Base-by-base conservation (phyloP, 805 yeast species). In the Pichia exigua region DNA sequence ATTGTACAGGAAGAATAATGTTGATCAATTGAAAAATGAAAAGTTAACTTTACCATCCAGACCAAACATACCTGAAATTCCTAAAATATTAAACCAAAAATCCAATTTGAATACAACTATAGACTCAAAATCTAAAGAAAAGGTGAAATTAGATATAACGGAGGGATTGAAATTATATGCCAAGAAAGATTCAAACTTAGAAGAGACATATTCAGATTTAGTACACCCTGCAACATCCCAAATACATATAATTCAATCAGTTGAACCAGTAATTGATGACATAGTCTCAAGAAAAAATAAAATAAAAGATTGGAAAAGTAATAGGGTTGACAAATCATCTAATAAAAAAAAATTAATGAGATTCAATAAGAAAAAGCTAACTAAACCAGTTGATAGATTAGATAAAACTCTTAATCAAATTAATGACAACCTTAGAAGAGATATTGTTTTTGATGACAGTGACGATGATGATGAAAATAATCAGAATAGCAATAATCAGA, bases 271-370 rank as follows among this genome's bases (percentile, higher is more conserved):
- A 11, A 24, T 18, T n/a, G 20, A 22, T 42, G 32, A 42, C 7
- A 40, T 40, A 3, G 20, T 40, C 8, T 20, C 42, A 40, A 71
- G 88, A 49, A 76, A 76, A 54, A 81, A 78, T 54, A 76, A 74
- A 57, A 61, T 82, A 46, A 79, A 78, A 7, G 75, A 75, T 44
- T 84, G 88, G 88, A 81, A 41, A 18, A 35, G 17, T 9, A 35
- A 26, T 12, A 42, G 24, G 20, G 7, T 40, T 21, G 42, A 47
- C n/a, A 44, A 44, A 21, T 6, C 42, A 21, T 6, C 42, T 17
- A 55, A 48, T n/a, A 59, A 56, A 41, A 50, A 57, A 11, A 48
- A 58, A 12, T 44, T 55, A 44, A 59, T 63, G 59, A 64, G 54
- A 44, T 61, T 63, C 42, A 52, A 54, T 0, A 59, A 55, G 15